phyloP scores from a whole-genome alignment of 805 yeast species.

The Zygosaccharomyces gambellarensis region DNA sequence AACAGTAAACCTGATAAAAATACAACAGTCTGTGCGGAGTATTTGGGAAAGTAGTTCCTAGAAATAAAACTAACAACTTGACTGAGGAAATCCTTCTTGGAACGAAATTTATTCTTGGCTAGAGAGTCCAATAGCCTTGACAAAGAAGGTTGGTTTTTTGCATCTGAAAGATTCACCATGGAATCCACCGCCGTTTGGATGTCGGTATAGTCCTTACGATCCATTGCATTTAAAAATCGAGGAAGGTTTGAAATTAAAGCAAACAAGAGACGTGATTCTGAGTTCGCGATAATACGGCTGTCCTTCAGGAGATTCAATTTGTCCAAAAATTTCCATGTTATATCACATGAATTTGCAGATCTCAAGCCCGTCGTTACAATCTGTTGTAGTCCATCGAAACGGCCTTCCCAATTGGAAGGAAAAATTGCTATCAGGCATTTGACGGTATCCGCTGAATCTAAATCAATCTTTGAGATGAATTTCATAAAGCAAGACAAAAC shows the following conservation, averaged over 20 bases:
- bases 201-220: constrained; percentile 49
- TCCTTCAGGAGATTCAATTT: constrained; percentile 60
- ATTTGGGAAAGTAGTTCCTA: constrained; percentile 63
- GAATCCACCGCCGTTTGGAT: constrained; percentile 49
- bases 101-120: constrained; percentile 73
- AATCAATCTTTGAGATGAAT: constrained; percentile 79
- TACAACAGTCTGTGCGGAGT: constrained; percentile 68
- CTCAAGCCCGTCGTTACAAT: constrained; percentile 77
- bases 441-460: constrained; percentile 80
- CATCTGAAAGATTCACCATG: constrained; percentile 57
- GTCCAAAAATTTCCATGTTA: constrained; percentile 68
- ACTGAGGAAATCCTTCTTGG: constrained; percentile 82
- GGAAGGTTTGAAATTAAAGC: constrained; percentile 79
- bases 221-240: constrained; percentile 76
- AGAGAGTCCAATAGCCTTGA: constrained; percentile 72
- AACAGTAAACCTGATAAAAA: constrained; percentile 73
- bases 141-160: constrained; percentile 50
- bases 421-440: constrained; percentile 77
- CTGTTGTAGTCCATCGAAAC: constrained; percentile 81
- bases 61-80: constrained; percentile 74
- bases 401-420: constrained; percentile 95
- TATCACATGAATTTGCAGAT: constrained; percentile 74
- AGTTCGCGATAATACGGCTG: constrained; percentile 73
- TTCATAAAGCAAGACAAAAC: constrained; percentile 76
- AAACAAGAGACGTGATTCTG: constrained; percentile 61